A percentile compares a stretch with the other conserved stretches of the same genome.
Conservation (phyloP, 164 flowering plant species). For the Macadamia integrifolia region DNA sequence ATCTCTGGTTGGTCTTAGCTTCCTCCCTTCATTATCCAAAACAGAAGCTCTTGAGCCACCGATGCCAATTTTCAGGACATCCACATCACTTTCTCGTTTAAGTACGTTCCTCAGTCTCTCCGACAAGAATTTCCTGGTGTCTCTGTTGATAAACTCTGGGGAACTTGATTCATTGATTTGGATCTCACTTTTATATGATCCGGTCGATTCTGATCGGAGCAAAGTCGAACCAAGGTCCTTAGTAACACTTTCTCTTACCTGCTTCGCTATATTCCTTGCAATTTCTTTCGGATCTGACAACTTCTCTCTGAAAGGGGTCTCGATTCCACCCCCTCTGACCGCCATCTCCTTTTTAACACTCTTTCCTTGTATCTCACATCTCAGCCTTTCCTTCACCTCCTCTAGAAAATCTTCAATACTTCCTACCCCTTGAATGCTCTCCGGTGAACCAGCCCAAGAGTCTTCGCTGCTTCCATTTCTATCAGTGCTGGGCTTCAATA, state of each 20-base stretch:
- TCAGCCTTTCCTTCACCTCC: conserved; percentile 81
- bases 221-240: conserved; percentile 49
- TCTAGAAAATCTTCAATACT: conserved; percentile 81
- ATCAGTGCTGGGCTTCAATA: conserved; percentile 87
- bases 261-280: conserved; percentile 55
- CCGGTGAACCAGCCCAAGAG: conserved; percentile 52
- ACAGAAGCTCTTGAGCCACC: conserved; percentile 32
- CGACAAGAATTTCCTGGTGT: conserved; percentile 62
- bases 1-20: conserved; percentile 22
- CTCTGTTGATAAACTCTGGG: conserved; percentile 62
- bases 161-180: conserved; percentile 48
- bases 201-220: conserved; percentile 70
- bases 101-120: conserved; percentile 69
- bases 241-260: conserved; percentile 57
- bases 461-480: conserved; percentile 39
- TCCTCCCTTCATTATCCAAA: conserved; percentile 21
- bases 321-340: conserved; percentile 65
- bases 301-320: conserved; percentile 62
- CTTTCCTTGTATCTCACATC: conserved; percentile 64
- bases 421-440: conserved; percentile 42
- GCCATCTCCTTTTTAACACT: conserved; percentile 29
- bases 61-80: conserved; percentile 12
- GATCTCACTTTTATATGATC: conserved; percentile 64
- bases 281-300: conserved; percentile 55
- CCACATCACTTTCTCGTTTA: conserved; percentile 33